Base-by-base conservation (phyloP, 768 basidiomycete species). In the Panaeolus papilionaceus region DNA sequence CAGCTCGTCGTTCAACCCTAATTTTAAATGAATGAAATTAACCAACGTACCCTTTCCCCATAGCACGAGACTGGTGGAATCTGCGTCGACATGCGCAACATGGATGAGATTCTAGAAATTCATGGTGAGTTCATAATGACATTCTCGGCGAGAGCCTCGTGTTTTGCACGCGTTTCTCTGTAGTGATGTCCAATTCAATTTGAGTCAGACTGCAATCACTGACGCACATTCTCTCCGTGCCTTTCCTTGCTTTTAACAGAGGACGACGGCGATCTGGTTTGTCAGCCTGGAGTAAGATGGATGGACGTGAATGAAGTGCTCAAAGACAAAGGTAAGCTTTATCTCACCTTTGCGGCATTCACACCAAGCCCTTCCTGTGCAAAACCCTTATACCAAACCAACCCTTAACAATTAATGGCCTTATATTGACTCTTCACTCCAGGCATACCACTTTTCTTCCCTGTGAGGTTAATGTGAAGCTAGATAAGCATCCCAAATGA, bases 361-460 rank as follows among this genome's bases (percentile, higher is more conserved):
- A 58, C 28, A 58, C 54, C 26, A 28, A 33, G 54, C 28, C 54
- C 54, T 58, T 33, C 54, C 54, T 58, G 54, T 58, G 54, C 54
- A 58, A 47, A 58, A 49, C 47, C 20, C 47, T 49, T 49, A 18
- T 44, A 12, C 47, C 16, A 42, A 42, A 11, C 40, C 20, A 49
- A 49, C 47, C 37, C 64, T 45, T 37, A 5, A 26, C 5, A 44
- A 64, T 26, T 37, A 7, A 33, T 51, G 5, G 33, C 20, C 18
- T 18, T 8, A 33, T 23, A 38, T 58, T n/a, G 14, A 49, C 42
- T 26, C 69, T 23, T 20, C 58, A 28, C 18, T 38, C 65, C 64
- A 89, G 89, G 88, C 3, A 90, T 94, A 61, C 89, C 91, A 1
- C 74, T 96, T 10, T 95, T 96, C 81, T 95, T 95, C 75, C 94